Percentiles rank a stretch among this genome's conserved stretches.
Evolutionary conservation across 2,329 filamentous ascomycete species (phyloP).

Genomic region (Fusarium compactum): DNA sequence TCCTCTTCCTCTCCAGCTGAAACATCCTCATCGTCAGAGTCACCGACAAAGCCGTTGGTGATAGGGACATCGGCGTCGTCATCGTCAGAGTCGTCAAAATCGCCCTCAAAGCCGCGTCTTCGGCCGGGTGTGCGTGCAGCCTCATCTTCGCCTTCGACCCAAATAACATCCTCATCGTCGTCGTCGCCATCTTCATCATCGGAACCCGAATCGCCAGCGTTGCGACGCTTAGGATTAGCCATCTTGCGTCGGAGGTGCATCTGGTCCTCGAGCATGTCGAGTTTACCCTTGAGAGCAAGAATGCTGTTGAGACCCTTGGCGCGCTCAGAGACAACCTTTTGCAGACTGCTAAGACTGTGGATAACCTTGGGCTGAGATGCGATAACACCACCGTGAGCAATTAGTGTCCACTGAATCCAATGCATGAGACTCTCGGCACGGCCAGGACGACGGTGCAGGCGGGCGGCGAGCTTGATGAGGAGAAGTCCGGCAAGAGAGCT

Average conservation of each 20-base stretch:
- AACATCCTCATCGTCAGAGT: conserved; percentile 70
- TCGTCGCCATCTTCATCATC: conserved; percentile 55
- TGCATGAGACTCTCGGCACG: conserved; percentile 90
- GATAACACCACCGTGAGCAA: conserved; percentile 91
- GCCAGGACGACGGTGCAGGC: conserved; percentile 87
- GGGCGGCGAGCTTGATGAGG: conserved; percentile 85
- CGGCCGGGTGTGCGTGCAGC: conserved; percentile 64
- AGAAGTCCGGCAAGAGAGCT: conserved; percentile 83
- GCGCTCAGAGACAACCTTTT: conserved; percentile 88
- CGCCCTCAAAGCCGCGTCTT: conserved; percentile 52
- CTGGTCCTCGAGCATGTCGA: conserved; percentile 94
- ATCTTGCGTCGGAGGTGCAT: conserved; percentile 81
- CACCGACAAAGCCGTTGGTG: conserved; percentile 67
- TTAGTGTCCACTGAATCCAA: conserved; percentile 96
- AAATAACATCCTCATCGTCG: conserved; percentile 78
- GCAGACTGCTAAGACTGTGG: conserved; percentile 80
- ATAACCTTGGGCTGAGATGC: conserved; percentile 87
- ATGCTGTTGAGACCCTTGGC: conserved; percentile 85
- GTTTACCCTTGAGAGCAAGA: conserved; percentile 90
- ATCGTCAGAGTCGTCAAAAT: conserved; percentile 62
- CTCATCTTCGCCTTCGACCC: conserved; percentile 87
- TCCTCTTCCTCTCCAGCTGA: conserved; percentile 58
- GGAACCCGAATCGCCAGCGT: conserved; percentile 63
- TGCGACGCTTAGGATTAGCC: conserved; percentile 48
- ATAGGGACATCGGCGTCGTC: conserved; percentile 66